Evolutionary conservation across 345 rosid genomes (phyloP).

Genomic region (Anacardium occidentale): DNA sequence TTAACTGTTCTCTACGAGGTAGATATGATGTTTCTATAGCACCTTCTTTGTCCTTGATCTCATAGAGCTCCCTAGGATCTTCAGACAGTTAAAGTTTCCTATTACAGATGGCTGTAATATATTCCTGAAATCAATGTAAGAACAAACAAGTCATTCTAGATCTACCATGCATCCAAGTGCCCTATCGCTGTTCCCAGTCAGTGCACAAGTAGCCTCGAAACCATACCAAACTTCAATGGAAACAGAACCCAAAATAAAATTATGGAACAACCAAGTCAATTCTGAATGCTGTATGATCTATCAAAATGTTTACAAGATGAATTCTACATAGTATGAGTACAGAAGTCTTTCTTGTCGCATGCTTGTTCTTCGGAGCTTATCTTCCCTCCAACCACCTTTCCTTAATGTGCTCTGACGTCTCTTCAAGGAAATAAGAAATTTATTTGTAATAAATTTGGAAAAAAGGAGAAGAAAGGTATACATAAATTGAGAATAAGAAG

Average conservation of each 20-base stretch:
- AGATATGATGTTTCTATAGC: conserved; percentile 38
- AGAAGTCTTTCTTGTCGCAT: conserved; percentile 48
- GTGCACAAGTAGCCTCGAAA: conserved; percentile 42
- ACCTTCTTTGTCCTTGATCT: conserved; percentile 43
- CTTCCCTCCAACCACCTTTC: conserved; percentile 64
- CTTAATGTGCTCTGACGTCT: conserved; percentile 39
- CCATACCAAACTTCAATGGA: conserved; percentile 36
- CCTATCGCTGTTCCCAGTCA: conserved; percentile 35
- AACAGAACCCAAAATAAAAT: neutral
- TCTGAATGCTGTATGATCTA: neutral
- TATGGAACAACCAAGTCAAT: too few species aligned
- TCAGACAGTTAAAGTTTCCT: conserved; percentile 47
- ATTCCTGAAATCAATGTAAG: conserved; percentile 34
- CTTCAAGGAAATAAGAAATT: conserved; percentile 28
- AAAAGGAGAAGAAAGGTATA: neutral
- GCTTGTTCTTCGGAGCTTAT: conserved; percentile 42
- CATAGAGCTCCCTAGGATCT: conserved; percentile 45
- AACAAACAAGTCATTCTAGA: neutral
- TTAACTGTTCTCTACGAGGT: conserved; percentile 43
- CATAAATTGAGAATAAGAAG: neutral
- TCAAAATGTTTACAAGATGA: too few species aligned
- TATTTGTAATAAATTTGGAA: too few species aligned
- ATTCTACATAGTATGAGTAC: conserved; percentile 37
- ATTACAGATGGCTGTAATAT: conserved; percentile 46
- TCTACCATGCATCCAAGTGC: too few species aligned